Percentiles rank a stretch among this genome's conserved stretches.
These are phyloP conservation scores for Backusella psychrophila DNA, from an alignment of 192 early-diverging fungal species.

Conservation along the genomic window DNA sequence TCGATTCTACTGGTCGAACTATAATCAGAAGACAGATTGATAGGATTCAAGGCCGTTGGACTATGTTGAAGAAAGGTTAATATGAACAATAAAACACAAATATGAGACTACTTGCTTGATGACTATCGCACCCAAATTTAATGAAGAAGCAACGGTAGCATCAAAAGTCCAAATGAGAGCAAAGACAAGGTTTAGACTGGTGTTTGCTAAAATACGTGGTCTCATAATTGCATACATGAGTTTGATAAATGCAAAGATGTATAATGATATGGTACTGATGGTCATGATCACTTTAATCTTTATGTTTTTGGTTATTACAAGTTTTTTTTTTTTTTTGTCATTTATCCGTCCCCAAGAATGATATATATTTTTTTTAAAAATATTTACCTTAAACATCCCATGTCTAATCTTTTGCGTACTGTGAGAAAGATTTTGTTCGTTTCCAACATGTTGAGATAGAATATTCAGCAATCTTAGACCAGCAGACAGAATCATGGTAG, in stretches of 20 bases:
- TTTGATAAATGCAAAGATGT: conserved; percentile 3
- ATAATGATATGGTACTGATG: neutral
- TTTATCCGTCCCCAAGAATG: neutral
- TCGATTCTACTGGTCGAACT: neutral
- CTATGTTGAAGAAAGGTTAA: neutral
- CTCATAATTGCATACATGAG: neutral
- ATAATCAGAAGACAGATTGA: neutral
- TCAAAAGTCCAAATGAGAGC: conserved; percentile 9
- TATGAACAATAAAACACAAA: no score
- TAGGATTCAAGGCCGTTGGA: neutral
- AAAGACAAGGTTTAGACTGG: neutral
- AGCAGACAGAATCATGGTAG: conserved; percentile 4
- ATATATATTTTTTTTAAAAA: neutral
- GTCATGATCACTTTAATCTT: conserved; percentile 19
- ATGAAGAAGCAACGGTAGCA: neutral
- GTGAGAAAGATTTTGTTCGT: neutral
- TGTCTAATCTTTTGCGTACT: conserved; percentile 1
- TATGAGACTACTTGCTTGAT: neutral
- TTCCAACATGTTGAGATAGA: neutral
- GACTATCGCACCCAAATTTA: neutral
- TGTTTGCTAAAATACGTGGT: neutral
- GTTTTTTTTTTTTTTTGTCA: no score
- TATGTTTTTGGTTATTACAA: neutral
- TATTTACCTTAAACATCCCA: conserved; percentile 23
- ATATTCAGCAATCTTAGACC: conserved; percentile 15